Percentiles rank a stretch among this genome's conserved stretches.
Conservation (phyloP, 1,139 yeast species). For the Trichomonascaceae sp. region DNA sequence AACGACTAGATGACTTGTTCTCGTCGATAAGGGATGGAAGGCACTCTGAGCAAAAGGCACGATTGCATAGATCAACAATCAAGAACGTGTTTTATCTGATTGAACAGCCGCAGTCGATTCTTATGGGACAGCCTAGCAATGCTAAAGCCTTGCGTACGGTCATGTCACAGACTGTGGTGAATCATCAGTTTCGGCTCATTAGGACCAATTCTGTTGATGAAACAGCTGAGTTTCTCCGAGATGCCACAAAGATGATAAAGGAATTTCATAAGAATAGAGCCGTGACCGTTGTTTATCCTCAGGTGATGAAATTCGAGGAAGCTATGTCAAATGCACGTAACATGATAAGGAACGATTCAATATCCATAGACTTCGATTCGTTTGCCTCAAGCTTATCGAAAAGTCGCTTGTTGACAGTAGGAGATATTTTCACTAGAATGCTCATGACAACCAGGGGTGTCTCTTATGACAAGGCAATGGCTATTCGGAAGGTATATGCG, state of each 20-base stretch:
- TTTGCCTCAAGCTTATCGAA: slow-evolving; percentile 72
- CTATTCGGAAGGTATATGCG: slow-evolving; percentile 58
- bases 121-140: slow-evolving; percentile 23
- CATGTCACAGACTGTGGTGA: slow-evolving; percentile 63
- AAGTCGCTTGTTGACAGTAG: slow-evolving; percentile 61
- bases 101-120: slow-evolving; percentile 58
- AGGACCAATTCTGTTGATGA: slow-evolving; percentile 69
- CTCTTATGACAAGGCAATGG: slow-evolving; percentile 75
- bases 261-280: slow-evolving; percentile 20
- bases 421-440: slow-evolving; percentile 70
- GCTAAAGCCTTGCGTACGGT: slow-evolving; percentile 67
- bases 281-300: slow-evolving; percentile 38
- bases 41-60: slow-evolving; percentile 68
- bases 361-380: slow-evolving; percentile 59
- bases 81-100: slow-evolving; percentile 66
- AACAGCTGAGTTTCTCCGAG: slow-evolving; percentile 58
- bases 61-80: slow-evolving; percentile 66
- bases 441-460: slow-evolving; percentile 76
- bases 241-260: slow-evolving; percentile 48
- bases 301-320: slow-evolving; percentile 38
- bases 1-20: slow-evolving; percentile 80
- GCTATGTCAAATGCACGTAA: slow-evolving; percentile 14
- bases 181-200: slow-evolving; percentile 60
- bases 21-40: slow-evolving; percentile 83
- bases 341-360: slow-evolving; percentile 30